Conservation (phyloP, 352 stramenopile species). For the Peronosclerospora sorghi region DNA sequence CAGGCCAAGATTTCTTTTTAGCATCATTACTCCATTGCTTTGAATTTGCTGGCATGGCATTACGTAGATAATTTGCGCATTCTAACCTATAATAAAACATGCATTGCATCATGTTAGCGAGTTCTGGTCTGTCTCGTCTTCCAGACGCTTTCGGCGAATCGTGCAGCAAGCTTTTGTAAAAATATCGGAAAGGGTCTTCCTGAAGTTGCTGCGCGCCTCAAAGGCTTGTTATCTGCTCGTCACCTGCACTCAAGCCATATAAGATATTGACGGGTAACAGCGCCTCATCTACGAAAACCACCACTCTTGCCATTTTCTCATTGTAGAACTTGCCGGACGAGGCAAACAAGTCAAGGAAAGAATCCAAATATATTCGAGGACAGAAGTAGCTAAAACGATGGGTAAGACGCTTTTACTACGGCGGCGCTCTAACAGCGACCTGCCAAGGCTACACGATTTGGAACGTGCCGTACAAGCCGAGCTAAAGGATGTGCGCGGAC, state of each 20-base stretch:
- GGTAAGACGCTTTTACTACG: conserved; percentile 21
- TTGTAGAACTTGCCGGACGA: conserved; percentile 22
- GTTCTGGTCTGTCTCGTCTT: conserved; percentile 6
- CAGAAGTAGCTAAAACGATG: conserved; percentile 9
- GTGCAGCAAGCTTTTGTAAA: conserved; percentile 1
- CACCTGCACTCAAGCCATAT: conserved; percentile 9
- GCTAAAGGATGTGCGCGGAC: conserved; percentile 38
- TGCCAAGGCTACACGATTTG: conserved; percentile 56
- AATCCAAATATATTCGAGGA: background rate
- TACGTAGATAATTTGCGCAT: no score
- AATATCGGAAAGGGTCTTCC: background rate
- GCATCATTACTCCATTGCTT: background rate
- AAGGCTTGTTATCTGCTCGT: conserved; percentile 1
- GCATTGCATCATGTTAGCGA: conserved; percentile 1
- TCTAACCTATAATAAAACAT: no score
- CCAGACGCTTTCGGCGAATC: conserved; percentile 9
- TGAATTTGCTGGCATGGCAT: background rate
- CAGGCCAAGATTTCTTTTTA: conserved; percentile 1
- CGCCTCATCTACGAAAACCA: conserved; percentile 10
- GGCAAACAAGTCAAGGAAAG: background rate
- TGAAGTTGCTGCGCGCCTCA: conserved; percentile 2
- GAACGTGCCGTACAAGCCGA: conserved; percentile 60
- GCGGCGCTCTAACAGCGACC: conserved; percentile 30
- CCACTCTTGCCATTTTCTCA: conserved; percentile 13
- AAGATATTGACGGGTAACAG: conserved; percentile 7